Percentiles rank a stretch among this genome's conserved stretches.
Evolutionary conservation across 2,329 filamentous ascomycete species (phyloP).

Genomic region (Alternaria gaisen): DNA sequence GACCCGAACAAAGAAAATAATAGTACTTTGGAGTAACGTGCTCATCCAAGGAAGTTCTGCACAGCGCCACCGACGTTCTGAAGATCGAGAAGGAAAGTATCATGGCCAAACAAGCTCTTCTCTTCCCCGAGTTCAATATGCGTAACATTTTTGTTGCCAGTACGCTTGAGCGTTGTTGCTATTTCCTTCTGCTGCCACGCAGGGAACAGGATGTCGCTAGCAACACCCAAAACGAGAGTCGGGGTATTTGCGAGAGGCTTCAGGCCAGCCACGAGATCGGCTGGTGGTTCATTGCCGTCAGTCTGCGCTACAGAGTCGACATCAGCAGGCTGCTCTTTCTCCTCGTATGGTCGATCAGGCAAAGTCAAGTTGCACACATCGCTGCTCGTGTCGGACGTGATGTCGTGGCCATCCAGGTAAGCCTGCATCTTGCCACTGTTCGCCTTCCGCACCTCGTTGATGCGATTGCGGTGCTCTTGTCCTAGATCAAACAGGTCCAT

Average conservation of each 20-base stretch:
- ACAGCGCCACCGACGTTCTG: constrained; percentile 90
- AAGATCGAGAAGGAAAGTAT: constrained; percentile 92
- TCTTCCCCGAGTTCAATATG: constrained; percentile 95
- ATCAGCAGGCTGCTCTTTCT: constrained; percentile 68
- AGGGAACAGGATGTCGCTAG: constrained; percentile 95
- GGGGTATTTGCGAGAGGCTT: constrained; percentile 76
- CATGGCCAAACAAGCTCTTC: constrained; percentile 92
- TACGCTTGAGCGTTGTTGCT: constrained; percentile 78
- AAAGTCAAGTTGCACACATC: constrained; percentile 81
- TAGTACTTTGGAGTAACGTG: background rate
- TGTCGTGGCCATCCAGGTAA: constrained; percentile 43
- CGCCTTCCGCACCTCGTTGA: constrained; percentile 68
- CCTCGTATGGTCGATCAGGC: constrained; percentile 84
- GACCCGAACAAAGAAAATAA: background rate
- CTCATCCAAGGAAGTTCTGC: constrained; percentile 75
- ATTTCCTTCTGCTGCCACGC: constrained; percentile 98
- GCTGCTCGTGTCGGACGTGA: constrained; percentile 27
- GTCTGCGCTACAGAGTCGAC: constrained; percentile 40
- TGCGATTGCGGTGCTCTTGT: constrained; percentile 70
- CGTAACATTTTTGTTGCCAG: constrained; percentile 81
- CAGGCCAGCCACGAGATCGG: constrained; percentile 82
- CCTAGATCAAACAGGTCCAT: constrained; percentile 99
- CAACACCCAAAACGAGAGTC: constrained; percentile 89
- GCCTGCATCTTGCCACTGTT: constrained; percentile 67
- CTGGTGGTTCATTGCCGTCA: constrained; percentile 66